phyloP scores from a whole-genome alignment of 139 green algal genomes.

The Tetradesmus lagerheimii region DNA sequence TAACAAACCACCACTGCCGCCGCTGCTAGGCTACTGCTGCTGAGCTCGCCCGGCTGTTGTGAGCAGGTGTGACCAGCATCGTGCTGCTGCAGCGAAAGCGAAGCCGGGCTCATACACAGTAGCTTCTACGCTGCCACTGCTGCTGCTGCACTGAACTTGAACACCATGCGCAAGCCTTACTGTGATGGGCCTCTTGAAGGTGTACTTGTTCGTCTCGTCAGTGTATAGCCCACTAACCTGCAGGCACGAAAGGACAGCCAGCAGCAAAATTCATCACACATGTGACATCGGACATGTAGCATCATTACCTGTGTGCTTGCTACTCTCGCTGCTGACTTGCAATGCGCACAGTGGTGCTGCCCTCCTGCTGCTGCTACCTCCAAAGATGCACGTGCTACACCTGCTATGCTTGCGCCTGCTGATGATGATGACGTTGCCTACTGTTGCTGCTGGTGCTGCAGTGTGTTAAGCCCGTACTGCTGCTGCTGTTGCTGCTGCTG shows the following conservation, averaged over 20 bases:
- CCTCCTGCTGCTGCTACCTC: not conserved
- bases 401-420: too few relatives aligned
- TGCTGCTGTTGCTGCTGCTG: not conserved
- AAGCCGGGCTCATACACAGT: not conserved
- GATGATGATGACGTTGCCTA: too few relatives aligned
- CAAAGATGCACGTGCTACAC: too few relatives aligned
- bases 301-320: too few relatives aligned
- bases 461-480: not conserved
- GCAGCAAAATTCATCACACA: not conserved
- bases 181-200: slow-evolving; percentile 70
- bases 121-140: not conserved
- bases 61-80: not conserved
- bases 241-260: not conserved
- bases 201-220: slow-evolving; percentile 63
- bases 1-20: not conserved
- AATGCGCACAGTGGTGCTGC: slow-evolving; percentile 15
- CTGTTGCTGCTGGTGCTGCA: not conserved
- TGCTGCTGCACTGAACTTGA: not conserved
- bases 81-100: not conserved
- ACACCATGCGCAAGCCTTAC: slow-evolving; percentile 30
- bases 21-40: not conserved
- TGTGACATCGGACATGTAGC: not conserved
- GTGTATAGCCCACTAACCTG: slow-evolving; percentile 76
- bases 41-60: too few relatives aligned
- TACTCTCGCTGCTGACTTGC: too few relatives aligned